A percentile compares a stretch with the other conserved stretches of the same genome.
phyloP scores from a whole-genome alignment of 2,329 filamentous ascomycete genomes.

The Pyrenophora teres region DNA sequence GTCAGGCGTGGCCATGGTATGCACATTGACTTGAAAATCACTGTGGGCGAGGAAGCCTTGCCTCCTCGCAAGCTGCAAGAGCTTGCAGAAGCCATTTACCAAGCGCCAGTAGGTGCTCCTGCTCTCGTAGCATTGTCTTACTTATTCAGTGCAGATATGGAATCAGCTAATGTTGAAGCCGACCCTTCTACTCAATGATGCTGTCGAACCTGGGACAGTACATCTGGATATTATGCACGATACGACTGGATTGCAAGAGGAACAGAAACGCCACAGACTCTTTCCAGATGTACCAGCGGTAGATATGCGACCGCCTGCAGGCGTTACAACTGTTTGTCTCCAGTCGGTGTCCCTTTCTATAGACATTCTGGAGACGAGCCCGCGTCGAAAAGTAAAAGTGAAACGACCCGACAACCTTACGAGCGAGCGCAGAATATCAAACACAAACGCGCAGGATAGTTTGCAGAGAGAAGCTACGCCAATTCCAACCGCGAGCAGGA shows the following conservation, averaged over 20 bases:
- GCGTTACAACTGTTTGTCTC: conserved; percentile 29
- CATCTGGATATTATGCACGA: conserved; percentile 29
- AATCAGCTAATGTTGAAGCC: conserved; percentile 37
- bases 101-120: conserved; percentile 34
- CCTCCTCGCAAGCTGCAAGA: conserved; percentile 20
- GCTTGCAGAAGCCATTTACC: conserved; percentile 31
- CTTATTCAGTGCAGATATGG: conserved; percentile 38
- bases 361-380: conserved; percentile 24
- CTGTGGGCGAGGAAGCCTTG: conserved; percentile 31
- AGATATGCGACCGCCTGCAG: conserved; percentile 40
- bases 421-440: background rate
- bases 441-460: background rate
- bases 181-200: conserved; percentile 15
- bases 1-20: conserved; percentile 41
- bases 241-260: conserved; percentile 4
- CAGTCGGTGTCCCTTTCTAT: conserved; percentile 36
- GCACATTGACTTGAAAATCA: conserved; percentile 35
- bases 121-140: background rate
- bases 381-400: conserved; percentile 3
- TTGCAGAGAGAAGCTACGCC: no score
- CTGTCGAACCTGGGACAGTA: conserved; percentile 13
- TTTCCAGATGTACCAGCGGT: conserved; percentile 26
- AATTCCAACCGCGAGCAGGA: background rate
- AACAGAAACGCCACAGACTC: conserved; percentile 27
- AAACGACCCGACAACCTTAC: conserved; percentile 18